These are phyloP conservation scores for Elsinoe ampelina DNA, from an alignment of 2,329 filamentous ascomycete genomes.

Conservation along the genomic window DNA sequence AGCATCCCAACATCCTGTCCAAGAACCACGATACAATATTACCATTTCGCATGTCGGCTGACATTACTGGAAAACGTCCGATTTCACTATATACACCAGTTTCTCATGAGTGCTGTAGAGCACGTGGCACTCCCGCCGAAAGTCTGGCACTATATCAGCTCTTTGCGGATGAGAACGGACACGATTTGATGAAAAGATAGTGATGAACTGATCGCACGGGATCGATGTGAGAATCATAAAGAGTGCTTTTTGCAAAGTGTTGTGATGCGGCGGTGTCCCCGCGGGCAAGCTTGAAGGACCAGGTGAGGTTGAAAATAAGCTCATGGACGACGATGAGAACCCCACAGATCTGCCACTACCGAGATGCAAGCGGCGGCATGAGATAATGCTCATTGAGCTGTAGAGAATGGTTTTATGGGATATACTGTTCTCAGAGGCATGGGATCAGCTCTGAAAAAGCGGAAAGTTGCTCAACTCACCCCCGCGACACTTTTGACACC, in stretches of 20 bases:
- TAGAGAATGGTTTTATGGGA: not conserved
- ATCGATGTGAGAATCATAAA: not conserved
- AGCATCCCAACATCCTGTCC: too few relatives aligned
- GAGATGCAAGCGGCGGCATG: slow-evolving; percentile 10
- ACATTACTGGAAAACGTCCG: too few relatives aligned
- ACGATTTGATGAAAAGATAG: not conserved
- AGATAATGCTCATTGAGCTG: slow-evolving; percentile 2
- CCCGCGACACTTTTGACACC: slow-evolving; percentile 6
- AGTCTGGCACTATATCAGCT: too few relatives aligned
- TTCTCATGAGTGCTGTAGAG: too few relatives aligned
- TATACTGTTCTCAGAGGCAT: not conserved
- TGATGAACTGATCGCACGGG: not conserved
- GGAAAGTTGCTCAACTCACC: slow-evolving; percentile 9
- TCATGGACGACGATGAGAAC: slow-evolving; percentile 2
- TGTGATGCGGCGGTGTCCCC: not conserved
- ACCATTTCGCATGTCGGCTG: too few relatives aligned
- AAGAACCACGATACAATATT: too few relatives aligned
- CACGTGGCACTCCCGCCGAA: too few relatives aligned
- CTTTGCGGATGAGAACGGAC: too few relatives aligned
- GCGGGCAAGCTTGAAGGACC: not conserved
- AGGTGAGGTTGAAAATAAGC: slow-evolving; percentile 12
- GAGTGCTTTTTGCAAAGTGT: not conserved
- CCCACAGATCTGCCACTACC: slow-evolving; percentile 6
- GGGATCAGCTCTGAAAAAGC: slow-evolving; percentile 5
- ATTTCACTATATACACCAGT: too few relatives aligned